A percentile compares a stretch with the other conserved stretches of the same genome.
Conservation (phyloP, 1,284 basidiomycete genomes). For the Trametes hirsuta region DNA sequence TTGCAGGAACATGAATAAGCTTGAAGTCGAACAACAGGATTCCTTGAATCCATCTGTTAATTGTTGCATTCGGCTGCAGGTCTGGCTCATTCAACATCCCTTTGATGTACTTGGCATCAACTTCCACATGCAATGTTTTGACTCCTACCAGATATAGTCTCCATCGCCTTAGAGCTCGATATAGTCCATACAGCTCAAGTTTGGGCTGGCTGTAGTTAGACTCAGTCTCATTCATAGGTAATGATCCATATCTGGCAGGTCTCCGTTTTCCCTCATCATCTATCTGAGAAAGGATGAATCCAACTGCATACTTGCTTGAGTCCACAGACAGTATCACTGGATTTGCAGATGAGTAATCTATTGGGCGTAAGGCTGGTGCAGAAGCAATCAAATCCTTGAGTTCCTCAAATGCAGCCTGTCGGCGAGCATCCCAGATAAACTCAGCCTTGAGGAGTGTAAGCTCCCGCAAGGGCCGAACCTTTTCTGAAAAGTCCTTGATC, state of each 20-base stretch:
- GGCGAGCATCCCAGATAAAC: conserved; percentile 19
- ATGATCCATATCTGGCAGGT: conserved; percentile 30
- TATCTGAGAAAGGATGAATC: conserved; percentile 36
- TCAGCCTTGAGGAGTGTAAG: conserved; percentile 26
- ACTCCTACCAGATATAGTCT: conserved; percentile 33
- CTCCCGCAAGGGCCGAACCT: conserved; percentile 27
- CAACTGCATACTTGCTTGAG: conserved; percentile 37
- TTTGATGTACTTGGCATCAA: conserved; percentile 41
- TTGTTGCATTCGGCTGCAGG: conserved; percentile 40
- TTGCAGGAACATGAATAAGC: conserved; percentile 39
- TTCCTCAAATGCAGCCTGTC: neutral
- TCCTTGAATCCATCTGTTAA: conserved; percentile 44
- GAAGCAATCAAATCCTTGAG: conserved; percentile 26
- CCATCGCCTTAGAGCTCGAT: conserved; percentile 32
- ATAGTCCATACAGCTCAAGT: conserved; percentile 43
- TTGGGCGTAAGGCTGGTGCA: conserved; percentile 28
- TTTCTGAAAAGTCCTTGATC: too few species aligned
- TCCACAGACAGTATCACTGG: conserved; percentile 38
- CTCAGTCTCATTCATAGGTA: conserved; percentile 41
- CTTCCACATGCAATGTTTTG: conserved; percentile 35
- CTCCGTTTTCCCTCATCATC: conserved; percentile 21
- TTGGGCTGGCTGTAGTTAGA: conserved; percentile 44
- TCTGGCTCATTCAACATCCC: conserved; percentile 44
- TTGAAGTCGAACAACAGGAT: conserved; percentile 43
- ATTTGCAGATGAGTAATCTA: conserved; percentile 33